phyloP scores from a whole-genome alignment of 768 basidiomycete genomes.

The Hericium rajendrae region DNA sequence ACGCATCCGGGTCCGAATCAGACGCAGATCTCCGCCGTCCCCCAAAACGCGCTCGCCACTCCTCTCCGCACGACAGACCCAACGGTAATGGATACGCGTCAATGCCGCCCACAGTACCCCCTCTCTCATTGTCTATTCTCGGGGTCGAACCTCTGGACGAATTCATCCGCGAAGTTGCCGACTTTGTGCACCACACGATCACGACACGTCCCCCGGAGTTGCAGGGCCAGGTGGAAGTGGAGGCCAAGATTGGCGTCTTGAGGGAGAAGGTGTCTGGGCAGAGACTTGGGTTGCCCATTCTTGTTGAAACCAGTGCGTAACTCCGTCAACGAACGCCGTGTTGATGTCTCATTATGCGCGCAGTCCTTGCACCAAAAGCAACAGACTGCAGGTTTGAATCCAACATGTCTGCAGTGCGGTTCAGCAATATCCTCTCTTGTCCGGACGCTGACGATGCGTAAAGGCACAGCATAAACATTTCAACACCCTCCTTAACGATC shows the following conservation, averaged over 20 bases:
- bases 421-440: not conserved
- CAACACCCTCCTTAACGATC: conserved; percentile 79
- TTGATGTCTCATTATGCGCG: conserved; percentile 3
- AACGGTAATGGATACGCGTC: conserved; percentile 16
- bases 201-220: conserved; percentile 39
- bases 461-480: conserved; percentile 83
- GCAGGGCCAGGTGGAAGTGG: conserved; percentile 65
- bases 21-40: conserved; percentile 20
- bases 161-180: conserved; percentile 85
- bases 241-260: conserved; percentile 82
- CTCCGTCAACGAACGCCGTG: not conserved
- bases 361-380: conserved; percentile 61
- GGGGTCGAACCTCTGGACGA: conserved; percentile 89
- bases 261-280: conserved; percentile 44
- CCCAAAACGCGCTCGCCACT: conserved; percentile 29
- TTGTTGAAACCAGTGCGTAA: conserved; percentile 76
- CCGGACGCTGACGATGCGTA: not conserved
- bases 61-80: conserved; percentile 22
- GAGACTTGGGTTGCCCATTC: conserved; percentile 60
- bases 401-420: conserved; percentile 79
- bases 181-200: conserved; percentile 76
- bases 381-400: conserved; percentile 75
- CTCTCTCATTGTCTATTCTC: conserved; percentile 71
- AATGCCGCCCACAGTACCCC: conserved; percentile 34
- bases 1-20: conserved; percentile 19